A percentile compares a stretch with the other conserved stretches of the same genome.
Conservation (phyloP, 805 yeast species). For the Spathaspora gorwiae region DNA sequence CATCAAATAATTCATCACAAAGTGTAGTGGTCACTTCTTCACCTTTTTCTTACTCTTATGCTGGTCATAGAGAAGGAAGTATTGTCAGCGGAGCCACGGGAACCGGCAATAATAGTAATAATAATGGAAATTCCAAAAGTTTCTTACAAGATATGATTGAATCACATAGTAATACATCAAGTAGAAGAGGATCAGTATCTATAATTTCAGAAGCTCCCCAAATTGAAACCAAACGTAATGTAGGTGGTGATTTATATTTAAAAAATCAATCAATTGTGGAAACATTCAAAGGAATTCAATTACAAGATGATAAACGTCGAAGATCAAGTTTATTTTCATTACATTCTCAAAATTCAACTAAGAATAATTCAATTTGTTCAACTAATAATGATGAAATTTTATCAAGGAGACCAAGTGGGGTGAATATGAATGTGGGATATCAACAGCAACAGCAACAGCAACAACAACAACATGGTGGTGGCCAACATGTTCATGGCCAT, state of each 20-base stretch:
- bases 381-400: constrained; percentile 11
- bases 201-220: constrained; percentile 33
- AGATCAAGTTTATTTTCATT: constrained; percentile 25
- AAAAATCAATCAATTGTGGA: constrained; percentile 39
- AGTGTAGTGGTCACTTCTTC: constrained; percentile 14
- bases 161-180: constrained; percentile 17
- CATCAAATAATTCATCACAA: constrained; percentile 7
- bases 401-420: not conserved
- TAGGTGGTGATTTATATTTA: constrained; percentile 41
- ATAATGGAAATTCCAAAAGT: constrained; percentile 8
- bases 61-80: constrained; percentile 25
- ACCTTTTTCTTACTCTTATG: constrained; percentile 10
- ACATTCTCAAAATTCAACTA: constrained; percentile 2
- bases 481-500: not conserved
- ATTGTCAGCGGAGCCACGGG: not conserved
- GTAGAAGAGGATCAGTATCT: constrained; percentile 27
- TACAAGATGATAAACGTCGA: constrained; percentile 36
- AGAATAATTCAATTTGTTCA: constrained; percentile 9
- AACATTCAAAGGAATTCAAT: constrained; percentile 40
- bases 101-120: not conserved
- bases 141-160: constrained; percentile 33
- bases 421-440: not conserved
- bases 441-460: not conserved
- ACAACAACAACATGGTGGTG: not conserved
- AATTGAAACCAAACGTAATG: constrained; percentile 42